Conservation (phyloP, 148 eudicot species). For the Rheum nobile region DNA sequence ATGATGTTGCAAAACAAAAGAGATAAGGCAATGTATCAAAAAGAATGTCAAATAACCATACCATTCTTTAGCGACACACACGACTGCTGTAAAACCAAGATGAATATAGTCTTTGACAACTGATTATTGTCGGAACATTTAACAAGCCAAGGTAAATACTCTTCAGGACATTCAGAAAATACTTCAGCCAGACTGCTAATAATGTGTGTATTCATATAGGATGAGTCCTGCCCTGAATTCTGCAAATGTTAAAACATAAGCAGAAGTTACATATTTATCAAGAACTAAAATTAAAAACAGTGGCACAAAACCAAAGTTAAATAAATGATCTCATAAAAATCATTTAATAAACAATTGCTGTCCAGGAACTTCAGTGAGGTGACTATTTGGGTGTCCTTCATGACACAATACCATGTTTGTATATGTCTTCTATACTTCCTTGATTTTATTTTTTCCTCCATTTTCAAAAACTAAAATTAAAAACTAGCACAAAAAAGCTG, state of each 20-base stretch:
- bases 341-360: neutral
- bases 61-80: conserved; percentile 29
- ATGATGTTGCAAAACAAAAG: neutral
- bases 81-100: conserved; percentile 55
- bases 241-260: conserved; percentile 12
- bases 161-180: conserved; percentile 27
- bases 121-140: conserved; percentile 41
- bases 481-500: neutral
- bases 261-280: neutral
- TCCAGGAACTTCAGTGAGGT: neutral
- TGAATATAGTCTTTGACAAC: conserved; percentile 53
- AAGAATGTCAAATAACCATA: conserved; percentile 13
- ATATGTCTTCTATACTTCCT: neutral
- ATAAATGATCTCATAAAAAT: neutral
- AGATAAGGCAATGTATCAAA: neutral
- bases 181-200: conserved; percentile 40
- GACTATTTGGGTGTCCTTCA: neutral
- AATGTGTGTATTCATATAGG: conserved; percentile 35
- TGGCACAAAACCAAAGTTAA: neutral
- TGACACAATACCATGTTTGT: neutral
- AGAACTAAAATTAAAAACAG: neutral
- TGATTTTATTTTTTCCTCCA: neutral
- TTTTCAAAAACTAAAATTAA: too few relatives aligned
- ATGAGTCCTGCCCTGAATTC: conserved; percentile 26
- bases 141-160: conserved; percentile 54